phyloP scores from a whole-genome alignment of 2,329 filamentous ascomycete species.

The Verticillium tricorpus region DNA sequence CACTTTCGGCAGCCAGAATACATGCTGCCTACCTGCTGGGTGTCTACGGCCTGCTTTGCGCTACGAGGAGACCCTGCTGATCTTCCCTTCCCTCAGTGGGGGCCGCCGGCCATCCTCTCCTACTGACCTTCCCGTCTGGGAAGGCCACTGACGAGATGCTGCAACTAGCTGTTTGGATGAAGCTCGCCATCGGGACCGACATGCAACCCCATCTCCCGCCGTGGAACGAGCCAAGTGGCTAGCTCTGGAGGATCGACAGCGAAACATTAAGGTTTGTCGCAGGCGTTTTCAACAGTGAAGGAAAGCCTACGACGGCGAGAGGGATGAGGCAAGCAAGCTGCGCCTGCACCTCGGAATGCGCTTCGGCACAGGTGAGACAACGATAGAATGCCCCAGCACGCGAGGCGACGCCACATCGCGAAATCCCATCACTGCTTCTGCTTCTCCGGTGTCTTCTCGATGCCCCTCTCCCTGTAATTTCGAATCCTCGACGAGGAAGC shows the following conservation, averaged over 20 bases:
- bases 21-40: neutral
- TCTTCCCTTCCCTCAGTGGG: neutral
- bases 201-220: neutral
- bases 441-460: neutral
- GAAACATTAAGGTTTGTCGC: neutral
- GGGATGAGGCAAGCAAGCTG: conserved; percentile 4
- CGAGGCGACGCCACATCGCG: neutral
- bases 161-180: neutral
- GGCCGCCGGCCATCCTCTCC: neutral
- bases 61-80: neutral
- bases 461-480: neutral
- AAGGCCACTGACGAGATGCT: neutral
- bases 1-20: neutral
- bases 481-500: neutral
- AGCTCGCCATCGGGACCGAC: neutral
- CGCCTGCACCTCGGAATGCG: neutral
- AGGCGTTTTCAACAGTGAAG: neutral
- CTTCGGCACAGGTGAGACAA: neutral
- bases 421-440: neutral
- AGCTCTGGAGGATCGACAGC: neutral
- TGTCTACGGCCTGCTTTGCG: neutral
- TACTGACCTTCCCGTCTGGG: neutral
- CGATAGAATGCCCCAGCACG: neutral
- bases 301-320: conserved; percentile 3
- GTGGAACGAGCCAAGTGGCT: neutral